Percentiles rank a stretch among this genome's conserved stretches.
phyloP scores from a whole-genome alignment of 1,284 basidiomycete genomes.

The Fomitopsis palustris region DNA sequence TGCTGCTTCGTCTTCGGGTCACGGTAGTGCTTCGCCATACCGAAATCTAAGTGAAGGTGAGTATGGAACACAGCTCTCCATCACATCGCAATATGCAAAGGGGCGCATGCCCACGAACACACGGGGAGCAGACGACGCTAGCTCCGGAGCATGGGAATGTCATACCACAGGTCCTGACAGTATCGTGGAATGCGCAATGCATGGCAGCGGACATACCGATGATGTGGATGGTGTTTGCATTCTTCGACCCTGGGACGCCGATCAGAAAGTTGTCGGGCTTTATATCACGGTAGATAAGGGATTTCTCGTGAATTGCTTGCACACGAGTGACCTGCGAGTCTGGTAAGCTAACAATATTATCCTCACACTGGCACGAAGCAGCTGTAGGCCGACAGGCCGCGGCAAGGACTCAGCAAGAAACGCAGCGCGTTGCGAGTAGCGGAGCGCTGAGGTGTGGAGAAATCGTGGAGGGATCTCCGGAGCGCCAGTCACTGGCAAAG shows the following conservation, averaged over 20 bases:
- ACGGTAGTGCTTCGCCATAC: conserved; percentile 98
- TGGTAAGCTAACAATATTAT: not conserved
- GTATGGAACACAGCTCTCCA: conserved; percentile 7
- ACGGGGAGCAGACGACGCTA: not conserved
- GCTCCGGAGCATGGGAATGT: not conserved
- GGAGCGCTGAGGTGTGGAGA: not conserved
- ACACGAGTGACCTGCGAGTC: conserved; percentile 82
- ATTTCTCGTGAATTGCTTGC: conserved; percentile 97
- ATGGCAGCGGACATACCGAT: conserved; percentile 56
- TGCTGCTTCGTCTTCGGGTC: conserved; percentile 98
- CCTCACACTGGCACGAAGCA: too few species aligned
- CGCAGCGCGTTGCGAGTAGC: not conserved
- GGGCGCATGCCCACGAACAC: not conserved
- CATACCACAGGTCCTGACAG: not conserved
- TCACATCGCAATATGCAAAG: not conserved
- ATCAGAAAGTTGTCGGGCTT: conserved; percentile 99
- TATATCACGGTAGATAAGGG: conserved; percentile 98
- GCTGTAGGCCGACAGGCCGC: too few species aligned
- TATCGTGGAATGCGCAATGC: not conserved
- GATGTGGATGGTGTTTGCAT: conserved; percentile 87
- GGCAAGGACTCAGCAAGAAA: not conserved
- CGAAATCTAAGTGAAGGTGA: conserved; percentile 70
- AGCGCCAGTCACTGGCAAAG: not conserved
- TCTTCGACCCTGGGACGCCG: conserved; percentile 91
- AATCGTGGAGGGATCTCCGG: not conserved